phyloP scores from a whole-genome alignment of 768 basidiomycete genomes.

The Lentinula guzmanii region DNA sequence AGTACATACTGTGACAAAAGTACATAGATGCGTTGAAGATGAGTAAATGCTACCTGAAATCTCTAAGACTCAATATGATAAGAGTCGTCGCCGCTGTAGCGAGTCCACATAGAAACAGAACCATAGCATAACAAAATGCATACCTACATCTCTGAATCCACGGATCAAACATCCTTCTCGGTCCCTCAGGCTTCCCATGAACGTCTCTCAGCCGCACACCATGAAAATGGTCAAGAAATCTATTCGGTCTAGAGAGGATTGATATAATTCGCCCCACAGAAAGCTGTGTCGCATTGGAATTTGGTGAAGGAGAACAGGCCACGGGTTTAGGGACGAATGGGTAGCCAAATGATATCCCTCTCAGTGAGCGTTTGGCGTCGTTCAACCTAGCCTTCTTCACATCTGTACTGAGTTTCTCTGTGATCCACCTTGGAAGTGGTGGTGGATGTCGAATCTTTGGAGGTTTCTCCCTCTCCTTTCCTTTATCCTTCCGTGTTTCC shows the following conservation, averaged over 20 bases:
- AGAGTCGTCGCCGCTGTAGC: neutral
- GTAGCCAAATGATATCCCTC: slow-evolving; percentile 48
- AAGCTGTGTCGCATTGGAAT: slow-evolving; percentile 6
- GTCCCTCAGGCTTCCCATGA: slow-evolving; percentile 37
- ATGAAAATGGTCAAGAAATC: slow-evolving; percentile 36
- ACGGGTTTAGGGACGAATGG: slow-evolving; percentile 54
- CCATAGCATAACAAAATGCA: slow-evolving; percentile 42
- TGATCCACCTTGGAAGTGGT: slow-evolving; percentile 35
- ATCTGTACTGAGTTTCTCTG: slow-evolving; percentile 37
- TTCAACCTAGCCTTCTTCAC: slow-evolving; percentile 36
- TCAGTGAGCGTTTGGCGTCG: slow-evolving; percentile 36
- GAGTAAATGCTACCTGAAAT: neutral
- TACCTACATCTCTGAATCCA: slow-evolving; percentile 51
- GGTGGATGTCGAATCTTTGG: slow-evolving; percentile 12
- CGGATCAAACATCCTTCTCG: slow-evolving; percentile 48
- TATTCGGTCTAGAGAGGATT: slow-evolving; percentile 39
- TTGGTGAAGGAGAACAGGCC: slow-evolving; percentile 21
- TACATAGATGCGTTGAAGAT: neutral
- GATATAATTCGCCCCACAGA: slow-evolving; percentile 17
- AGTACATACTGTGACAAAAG: neutral
- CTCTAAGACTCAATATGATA: slow-evolving; percentile 10
- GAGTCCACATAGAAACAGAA: slow-evolving; percentile 8
- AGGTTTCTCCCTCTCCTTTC: slow-evolving; percentile 16
- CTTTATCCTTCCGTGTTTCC: slow-evolving; percentile 16
- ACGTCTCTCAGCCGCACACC: slow-evolving; percentile 38